Conservation (phyloP, 495 filamentous ascomycete genomes). For the Hyaloscypha variabilis region DNA sequence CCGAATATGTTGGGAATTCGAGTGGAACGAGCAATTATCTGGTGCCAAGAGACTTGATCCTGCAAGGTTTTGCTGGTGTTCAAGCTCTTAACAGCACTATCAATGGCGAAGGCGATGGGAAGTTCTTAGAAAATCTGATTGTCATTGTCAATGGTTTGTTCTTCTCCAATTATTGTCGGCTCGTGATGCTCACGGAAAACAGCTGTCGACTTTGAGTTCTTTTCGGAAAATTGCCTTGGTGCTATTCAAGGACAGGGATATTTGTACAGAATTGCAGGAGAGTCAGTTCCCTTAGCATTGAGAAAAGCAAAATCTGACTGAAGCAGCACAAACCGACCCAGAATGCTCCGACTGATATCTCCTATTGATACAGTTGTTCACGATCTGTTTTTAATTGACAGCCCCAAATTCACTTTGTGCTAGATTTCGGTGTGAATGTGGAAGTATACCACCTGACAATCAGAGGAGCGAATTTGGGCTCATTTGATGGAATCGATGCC, state of each 20-base stretch:
- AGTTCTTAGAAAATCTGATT: slow-evolving; percentile 50
- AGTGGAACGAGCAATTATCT: too few relatives aligned
- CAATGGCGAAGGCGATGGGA: slow-evolving; percentile 39
- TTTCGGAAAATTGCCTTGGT: slow-evolving; percentile 46
- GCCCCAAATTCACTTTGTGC: slow-evolving; percentile 50
- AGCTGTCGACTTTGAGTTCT: slow-evolving; percentile 51
- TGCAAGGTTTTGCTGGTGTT: too few relatives aligned
- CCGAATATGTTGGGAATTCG: too few relatives aligned
- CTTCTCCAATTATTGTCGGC: too few relatives aligned
- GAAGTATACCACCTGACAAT: slow-evolving; percentile 56
- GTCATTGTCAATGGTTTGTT: too few relatives aligned
- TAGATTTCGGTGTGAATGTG: slow-evolving; percentile 49
- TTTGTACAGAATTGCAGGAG: slow-evolving; percentile 36
- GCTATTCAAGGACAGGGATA: slow-evolving; percentile 56
- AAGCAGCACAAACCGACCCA: slow-evolving; percentile 35
- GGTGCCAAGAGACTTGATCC: too few relatives aligned
- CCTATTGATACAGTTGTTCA: slow-evolving; percentile 50
- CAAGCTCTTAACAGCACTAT: too few relatives aligned
- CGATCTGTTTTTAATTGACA: slow-evolving; percentile 53
- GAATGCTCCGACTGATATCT: slow-evolving; percentile 43
- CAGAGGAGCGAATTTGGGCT: slow-evolving; percentile 50
- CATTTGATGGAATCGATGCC: slow-evolving; percentile 53
- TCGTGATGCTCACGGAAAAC: too few relatives aligned
- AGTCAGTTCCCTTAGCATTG: too few relatives aligned
- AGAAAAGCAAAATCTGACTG: too few relatives aligned